Evolutionary conservation across 2,329 filamentous ascomycete genomes (phyloP).

Genomic region (Metarhizium robertsii): DNA sequence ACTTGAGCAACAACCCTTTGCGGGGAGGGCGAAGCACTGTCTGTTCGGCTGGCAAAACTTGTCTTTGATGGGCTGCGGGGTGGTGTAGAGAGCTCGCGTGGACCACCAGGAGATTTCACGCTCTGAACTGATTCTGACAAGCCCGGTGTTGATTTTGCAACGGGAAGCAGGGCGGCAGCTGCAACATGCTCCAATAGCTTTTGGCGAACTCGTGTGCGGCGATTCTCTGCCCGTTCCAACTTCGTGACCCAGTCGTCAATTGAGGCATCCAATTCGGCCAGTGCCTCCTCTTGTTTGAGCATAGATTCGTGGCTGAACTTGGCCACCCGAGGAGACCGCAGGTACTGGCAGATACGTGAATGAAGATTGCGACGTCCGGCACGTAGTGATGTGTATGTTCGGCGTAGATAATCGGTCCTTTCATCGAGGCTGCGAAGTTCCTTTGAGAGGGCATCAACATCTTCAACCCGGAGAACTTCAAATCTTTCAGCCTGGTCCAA

Average conservation of each 20-base stretch:
- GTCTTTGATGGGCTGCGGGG: constrained; percentile 9
- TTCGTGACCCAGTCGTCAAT: constrained; percentile 77
- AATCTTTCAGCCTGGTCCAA: constrained; percentile 53
- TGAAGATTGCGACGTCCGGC: constrained; percentile 71
- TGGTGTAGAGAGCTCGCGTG: constrained; percentile 42
- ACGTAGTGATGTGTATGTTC: constrained; percentile 65
- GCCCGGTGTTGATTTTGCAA: constrained; percentile 9
- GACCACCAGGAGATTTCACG: constrained; percentile 24
- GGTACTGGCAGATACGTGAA: constrained; percentile 65
- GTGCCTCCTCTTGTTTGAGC: constrained; percentile 70
- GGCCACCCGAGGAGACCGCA: constrained; percentile 60
- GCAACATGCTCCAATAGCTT: constrained; percentile 77
- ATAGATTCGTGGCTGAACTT: constrained; percentile 67
- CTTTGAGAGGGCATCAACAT: constrained; percentile 58
- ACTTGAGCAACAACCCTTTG: constrained; percentile 43
- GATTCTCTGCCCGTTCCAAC: constrained; percentile 71
- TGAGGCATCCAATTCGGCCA: constrained; percentile 65
- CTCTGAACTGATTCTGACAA: constrained; percentile 32
- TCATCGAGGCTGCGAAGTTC: constrained; percentile 71
- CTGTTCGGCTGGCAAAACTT: constrained; percentile 18
- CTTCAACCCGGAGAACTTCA: constrained; percentile 51
- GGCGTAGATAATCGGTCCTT: constrained; percentile 67
- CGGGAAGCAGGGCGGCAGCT: constrained; percentile 49
- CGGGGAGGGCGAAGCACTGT: constrained; percentile 35
- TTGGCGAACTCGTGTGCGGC: constrained; percentile 64